These are phyloP conservation scores for Curvularia eragrostidis DNA, from an alignment of 2,329 filamentous ascomycete species.

Conservation along the genomic window DNA sequence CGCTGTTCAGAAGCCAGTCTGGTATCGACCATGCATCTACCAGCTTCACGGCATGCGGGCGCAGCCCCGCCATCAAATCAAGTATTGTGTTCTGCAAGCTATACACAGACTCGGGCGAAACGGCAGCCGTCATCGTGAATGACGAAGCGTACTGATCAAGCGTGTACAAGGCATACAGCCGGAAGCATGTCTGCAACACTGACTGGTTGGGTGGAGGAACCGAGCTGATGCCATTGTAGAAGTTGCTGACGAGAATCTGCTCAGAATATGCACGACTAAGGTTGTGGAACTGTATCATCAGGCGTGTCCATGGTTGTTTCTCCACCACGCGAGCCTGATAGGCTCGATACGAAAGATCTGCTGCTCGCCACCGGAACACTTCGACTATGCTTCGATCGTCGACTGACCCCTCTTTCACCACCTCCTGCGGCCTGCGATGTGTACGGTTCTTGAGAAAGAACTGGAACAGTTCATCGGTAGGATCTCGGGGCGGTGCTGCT, in stretches of 20 bases:
- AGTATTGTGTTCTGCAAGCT: conserved; percentile 52
- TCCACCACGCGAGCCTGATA: conserved; percentile 55
- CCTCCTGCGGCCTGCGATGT: conserved; percentile 34
- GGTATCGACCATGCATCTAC: conserved; percentile 62
- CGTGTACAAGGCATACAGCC: conserved; percentile 57
- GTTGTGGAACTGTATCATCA: conserved; percentile 54
- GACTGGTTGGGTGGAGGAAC: conserved; percentile 33
- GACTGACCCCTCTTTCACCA: conserved; percentile 37
- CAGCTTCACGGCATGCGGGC: conserved; percentile 60
- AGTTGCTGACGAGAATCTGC: conserved; percentile 57
- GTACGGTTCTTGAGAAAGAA: conserved; percentile 48
- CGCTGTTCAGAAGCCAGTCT: conserved; percentile 60
- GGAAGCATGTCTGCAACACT: conserved; percentile 54
- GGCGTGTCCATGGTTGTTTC: conserved; percentile 57
- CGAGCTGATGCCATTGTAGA: conserved; percentile 50
- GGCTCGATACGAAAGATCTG: conserved; percentile 52
- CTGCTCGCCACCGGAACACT: conserved; percentile 55
- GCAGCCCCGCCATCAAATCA: conserved; percentile 56
- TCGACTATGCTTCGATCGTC: conserved; percentile 52
- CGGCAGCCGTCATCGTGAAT: conserved; percentile 55
- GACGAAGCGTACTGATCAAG: conserved; percentile 55
- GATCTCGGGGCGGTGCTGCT: conserved; percentile 43
- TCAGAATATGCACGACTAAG: conserved; percentile 57
- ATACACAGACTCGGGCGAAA: conserved; percentile 53
- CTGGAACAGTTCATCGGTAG: conserved; percentile 53